Evolutionary conservation across 495 filamentous ascomycete genomes (phyloP).

Genomic region (Aspergillus panamensis): DNA sequence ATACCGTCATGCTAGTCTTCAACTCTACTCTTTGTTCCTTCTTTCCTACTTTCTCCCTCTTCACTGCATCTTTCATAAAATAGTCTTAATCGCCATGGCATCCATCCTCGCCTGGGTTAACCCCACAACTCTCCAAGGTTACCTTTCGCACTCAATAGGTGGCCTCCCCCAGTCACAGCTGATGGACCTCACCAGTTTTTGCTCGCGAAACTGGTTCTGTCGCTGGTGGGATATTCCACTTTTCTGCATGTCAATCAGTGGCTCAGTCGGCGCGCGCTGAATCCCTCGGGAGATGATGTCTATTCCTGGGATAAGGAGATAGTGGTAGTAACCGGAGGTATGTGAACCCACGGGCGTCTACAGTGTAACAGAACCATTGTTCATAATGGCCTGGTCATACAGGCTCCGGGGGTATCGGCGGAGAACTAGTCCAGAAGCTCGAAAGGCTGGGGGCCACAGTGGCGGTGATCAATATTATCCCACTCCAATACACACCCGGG

Average conservation of each 20-base stretch:
- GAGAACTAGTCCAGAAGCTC: neutral
- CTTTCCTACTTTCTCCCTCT: neutral
- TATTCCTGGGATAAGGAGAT: neutral
- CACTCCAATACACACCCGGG: neutral
- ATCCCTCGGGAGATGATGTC: neutral
- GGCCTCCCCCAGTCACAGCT: neutral
- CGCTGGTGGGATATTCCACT: neutral
- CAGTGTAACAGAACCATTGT: neutral
- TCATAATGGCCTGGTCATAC: neutral
- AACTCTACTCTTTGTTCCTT: neutral
- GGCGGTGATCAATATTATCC: neutral
- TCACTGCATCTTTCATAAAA: neutral
- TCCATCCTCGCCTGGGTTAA: neutral
- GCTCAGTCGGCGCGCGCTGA: neutral
- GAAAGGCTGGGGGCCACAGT: neutral
- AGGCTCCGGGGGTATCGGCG: neutral
- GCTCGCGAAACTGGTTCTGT: neutral
- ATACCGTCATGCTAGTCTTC: neutral
- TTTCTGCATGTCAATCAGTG: neutral
- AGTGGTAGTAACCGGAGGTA: neutral
- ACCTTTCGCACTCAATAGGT: neutral
- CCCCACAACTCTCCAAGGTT: neutral
- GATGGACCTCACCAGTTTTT: neutral
- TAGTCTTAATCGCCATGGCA: neutral
- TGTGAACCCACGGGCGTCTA: neutral